These are phyloP conservation scores for Aspergillus persii DNA, from an alignment of 2,329 filamentous ascomycete species.

Conservation along the genomic window DNA sequence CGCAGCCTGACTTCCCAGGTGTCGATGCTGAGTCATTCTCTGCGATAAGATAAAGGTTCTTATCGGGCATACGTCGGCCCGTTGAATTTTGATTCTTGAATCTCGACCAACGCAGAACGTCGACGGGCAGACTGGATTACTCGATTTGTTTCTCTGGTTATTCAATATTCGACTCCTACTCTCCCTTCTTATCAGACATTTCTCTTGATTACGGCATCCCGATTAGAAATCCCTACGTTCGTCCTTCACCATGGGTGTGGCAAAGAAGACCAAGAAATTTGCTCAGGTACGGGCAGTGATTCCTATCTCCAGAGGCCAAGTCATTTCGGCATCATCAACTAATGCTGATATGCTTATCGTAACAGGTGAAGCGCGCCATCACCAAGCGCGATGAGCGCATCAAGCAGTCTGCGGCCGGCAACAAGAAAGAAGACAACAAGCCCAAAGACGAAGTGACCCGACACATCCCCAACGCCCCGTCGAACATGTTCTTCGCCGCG, in stretches of 20 bases:
- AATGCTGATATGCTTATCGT: slow-evolving; percentile 55
- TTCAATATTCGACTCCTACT: background rate
- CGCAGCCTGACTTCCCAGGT: background rate
- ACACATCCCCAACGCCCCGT: slow-evolving; percentile 56
- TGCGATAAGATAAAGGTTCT: background rate
- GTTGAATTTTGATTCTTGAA: background rate
- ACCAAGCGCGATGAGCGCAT: slow-evolving; percentile 21
- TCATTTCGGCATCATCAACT: background rate
- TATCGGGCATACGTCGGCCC: slow-evolving; percentile 6
- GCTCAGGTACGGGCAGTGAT: slow-evolving; percentile 63
- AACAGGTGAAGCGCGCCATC: slow-evolving; percentile 23
- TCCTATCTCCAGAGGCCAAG: background rate
- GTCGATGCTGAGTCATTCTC: background rate
- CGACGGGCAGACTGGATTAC: background rate
- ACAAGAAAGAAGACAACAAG: slow-evolving; percentile 12
- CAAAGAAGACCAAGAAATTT: slow-evolving; percentile 91
- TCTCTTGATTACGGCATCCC: background rate
- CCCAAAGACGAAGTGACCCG: slow-evolving; percentile 17
- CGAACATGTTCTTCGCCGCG: slow-evolving; percentile 82
- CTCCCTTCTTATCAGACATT: background rate
- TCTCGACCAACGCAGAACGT: background rate
- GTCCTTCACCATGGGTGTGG: slow-evolving; percentile 70
- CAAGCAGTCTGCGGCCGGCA: slow-evolving; percentile 11
- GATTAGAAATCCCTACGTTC: background rate
- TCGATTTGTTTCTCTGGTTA: background rate